Base-by-base conservation (phyloP, 2,329 filamentous ascomycete genomes). In the Aspergillus intermedius region DNA sequence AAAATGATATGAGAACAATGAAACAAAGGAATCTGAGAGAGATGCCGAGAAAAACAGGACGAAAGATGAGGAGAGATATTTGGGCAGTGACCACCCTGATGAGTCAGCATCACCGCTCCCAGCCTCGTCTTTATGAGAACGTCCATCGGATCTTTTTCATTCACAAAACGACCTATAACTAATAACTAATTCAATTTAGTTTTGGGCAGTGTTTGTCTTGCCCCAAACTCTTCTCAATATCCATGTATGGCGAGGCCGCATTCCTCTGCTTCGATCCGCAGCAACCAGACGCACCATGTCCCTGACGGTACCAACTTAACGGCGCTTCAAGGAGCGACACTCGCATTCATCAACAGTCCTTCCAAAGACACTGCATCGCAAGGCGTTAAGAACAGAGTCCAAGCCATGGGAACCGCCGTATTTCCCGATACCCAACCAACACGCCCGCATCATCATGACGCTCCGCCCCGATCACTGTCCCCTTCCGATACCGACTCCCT, bases 321-420 rank as follows among this genome's bases (percentile, higher is more conserved):
- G 37, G 67, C 69, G 34, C 51, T 69, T 34, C 65, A 63, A 50
- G 69, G 68, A 53, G 69, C 69, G 46, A 62, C 63, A 23, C 56
- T 64, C 19, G 68, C 68, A 23, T 71, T 70, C 48, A 58, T 54
- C 52, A 54, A 57, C 45, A 52, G 48, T 25, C 49, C 58, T 32
- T 54, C 56, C 25, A 61, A 56, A 52, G 45, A 40, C 2, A 15
- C 46, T 21, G 40, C 47, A 2, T 49, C 54, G 8, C 51, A 48
- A 53, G 45, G 49, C 54, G 44, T 57, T 49, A 8, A 45, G 45
- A 34, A 58, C 49, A 45, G 51, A 22, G 49, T 32, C 57, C 51
- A 25, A 49, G 53, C 56, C 41, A 49, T 52, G 44, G 51, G 47
- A 25, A 49, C 57, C 37, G 52, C 58, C 13, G 48, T 54, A 34